Conservation (phyloP, 2,329 filamentous ascomycete species). For the Dothideomycetes sp. region DNA sequence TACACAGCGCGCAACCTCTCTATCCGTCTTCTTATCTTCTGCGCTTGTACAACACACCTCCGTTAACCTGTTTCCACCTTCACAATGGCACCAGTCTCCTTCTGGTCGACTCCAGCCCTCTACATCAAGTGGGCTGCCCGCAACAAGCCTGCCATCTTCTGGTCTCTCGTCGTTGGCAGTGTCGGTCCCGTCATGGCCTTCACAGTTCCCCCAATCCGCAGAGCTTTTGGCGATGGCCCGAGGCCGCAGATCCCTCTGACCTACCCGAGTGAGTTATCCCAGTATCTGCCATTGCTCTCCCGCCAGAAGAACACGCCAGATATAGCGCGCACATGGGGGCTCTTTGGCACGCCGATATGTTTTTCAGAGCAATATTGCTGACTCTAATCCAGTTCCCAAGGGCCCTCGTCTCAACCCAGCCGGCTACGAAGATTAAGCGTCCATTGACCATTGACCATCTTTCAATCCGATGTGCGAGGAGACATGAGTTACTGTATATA, state of each 20-base stretch:
- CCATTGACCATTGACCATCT: not conserved
- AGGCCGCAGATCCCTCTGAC: constrained; percentile 68
- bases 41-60: no score
- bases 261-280: constrained; percentile 68
- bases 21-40: no score
- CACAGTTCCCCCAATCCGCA: constrained; percentile 62
- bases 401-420: constrained; percentile 32
- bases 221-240: constrained; percentile 61
- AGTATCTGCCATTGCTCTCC: not conserved
- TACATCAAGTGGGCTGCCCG: constrained; percentile 83
- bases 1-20: no score
- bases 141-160: constrained; percentile 87
- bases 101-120: constrained; percentile 73
- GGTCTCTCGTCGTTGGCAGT: constrained; percentile 63
- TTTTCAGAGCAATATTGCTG: no score
- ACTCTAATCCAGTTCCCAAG: constrained; percentile 29
- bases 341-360: no score
- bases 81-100: constrained; percentile 60
- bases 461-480: not conserved
- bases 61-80: no score
- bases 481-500: not conserved
- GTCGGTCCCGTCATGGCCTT: constrained; percentile 61
- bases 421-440: constrained; percentile 34
- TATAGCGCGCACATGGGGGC: no score
- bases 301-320: no score